A percentile compares a stretch with the other conserved stretches of the same genome.
These are phyloP conservation scores for Fusarium sp. DNA, from an alignment of 2,329 filamentous ascomycete species.

Conservation along the genomic window DNA sequence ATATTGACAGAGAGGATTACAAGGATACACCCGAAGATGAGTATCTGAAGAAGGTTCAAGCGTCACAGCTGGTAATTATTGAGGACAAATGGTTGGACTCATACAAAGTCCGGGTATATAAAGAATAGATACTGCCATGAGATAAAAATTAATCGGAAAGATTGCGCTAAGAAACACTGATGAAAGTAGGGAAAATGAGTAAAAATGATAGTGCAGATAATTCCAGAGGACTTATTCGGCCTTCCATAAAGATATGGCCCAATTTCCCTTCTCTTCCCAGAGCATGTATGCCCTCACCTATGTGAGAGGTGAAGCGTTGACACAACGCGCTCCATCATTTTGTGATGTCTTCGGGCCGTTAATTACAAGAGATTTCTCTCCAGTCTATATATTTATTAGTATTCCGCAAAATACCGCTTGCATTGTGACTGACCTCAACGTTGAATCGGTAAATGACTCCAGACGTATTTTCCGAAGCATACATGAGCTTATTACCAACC, in stretches of 20 bases:
- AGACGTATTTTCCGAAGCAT: constrained; percentile 12
- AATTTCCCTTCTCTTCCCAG: not conserved
- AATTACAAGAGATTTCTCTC: not conserved
- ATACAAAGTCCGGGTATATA: constrained; percentile 31
- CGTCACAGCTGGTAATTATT: constrained; percentile 30
- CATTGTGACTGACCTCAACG: not conserved
- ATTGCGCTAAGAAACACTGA: not conserved
- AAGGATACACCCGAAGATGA: constrained; percentile 28
- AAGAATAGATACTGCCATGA: not conserved
- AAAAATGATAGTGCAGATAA: not conserved
- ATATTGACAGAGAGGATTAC: constrained; percentile 36
- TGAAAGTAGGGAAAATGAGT: not conserved
- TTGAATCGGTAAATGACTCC: constrained; percentile 16
- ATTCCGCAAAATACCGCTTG: fast-evolving
- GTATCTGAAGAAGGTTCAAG: constrained; percentile 29
- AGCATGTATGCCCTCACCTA: not conserved
- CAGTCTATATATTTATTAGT: not conserved
- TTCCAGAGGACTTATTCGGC: not conserved
- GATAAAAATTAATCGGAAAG: not conserved
- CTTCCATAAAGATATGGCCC: no score
- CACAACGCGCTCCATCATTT: constrained; percentile 19
- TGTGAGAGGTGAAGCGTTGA: constrained; percentile 11
- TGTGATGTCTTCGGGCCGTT: constrained; percentile 9
- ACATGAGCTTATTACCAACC: not conserved
- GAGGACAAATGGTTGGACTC: constrained; percentile 35